A percentile compares a stretch with the other conserved stretches of the same genome.
phyloP scores from a whole-genome alignment of 495 filamentous ascomycete genomes.

The Neurospora hispaniola region DNA sequence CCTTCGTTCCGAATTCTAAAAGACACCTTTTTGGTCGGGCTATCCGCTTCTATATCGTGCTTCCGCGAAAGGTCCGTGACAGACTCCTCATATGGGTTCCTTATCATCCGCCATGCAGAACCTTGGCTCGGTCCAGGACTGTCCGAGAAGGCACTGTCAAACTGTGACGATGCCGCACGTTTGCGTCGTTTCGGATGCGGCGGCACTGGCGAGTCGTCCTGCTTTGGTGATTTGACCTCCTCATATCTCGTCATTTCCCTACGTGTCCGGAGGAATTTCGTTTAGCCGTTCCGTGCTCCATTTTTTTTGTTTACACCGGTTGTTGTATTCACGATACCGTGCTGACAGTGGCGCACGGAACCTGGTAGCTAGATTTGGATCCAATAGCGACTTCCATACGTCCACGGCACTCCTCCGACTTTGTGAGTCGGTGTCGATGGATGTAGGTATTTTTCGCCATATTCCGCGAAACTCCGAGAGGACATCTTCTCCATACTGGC shows the following conservation, averaged over 20 bases:
- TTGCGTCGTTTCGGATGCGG: background rate
- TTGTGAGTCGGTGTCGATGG: background rate
- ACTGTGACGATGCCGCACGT: background rate
- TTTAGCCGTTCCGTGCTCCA: background rate
- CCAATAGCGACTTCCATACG: background rate
- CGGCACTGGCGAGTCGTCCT: background rate
- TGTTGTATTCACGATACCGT: background rate
- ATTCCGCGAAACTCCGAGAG: background rate
- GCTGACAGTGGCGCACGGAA: background rate
- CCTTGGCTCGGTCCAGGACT: background rate
- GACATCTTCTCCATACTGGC: background rate
- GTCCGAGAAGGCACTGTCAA: background rate
- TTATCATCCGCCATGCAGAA: background rate
- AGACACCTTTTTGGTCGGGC: background rate
- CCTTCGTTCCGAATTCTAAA: background rate
- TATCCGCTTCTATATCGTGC: background rate
- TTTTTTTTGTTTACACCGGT: background rate
- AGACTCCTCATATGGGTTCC: background rate
- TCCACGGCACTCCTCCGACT: background rate
- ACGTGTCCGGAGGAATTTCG: background rate
- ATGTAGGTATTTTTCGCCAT: background rate
- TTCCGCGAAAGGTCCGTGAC: background rate
- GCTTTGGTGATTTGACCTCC: background rate
- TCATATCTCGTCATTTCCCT: background rate
- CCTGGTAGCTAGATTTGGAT: background rate